phyloP scores from a whole-genome alignment of 2,329 filamentous ascomycete genomes.

The Bipolaris oryzae region DNA sequence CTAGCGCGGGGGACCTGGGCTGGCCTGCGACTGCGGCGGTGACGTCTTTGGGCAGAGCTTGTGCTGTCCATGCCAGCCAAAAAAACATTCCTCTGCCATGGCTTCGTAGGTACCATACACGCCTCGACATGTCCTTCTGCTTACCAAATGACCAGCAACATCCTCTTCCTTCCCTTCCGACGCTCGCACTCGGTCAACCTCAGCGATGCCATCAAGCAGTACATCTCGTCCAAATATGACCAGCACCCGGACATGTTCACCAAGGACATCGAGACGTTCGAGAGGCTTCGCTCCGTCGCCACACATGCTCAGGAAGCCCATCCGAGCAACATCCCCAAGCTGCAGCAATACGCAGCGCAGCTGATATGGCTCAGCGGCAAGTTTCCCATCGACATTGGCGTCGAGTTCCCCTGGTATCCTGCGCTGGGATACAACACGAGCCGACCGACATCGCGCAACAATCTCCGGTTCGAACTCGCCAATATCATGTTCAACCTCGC shows the following conservation, averaged over 20 bases:
- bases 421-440: slow-evolving; percentile 88
- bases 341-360: slow-evolving; percentile 92
- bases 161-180: slow-evolving; percentile 85
- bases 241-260: slow-evolving; percentile 98
- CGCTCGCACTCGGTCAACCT: slow-evolving; percentile 80
- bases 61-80: slow-evolving; percentile 24
- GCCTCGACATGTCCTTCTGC: background rate
- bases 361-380: slow-evolving; percentile 92
- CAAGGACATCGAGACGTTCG: slow-evolving; percentile 84
- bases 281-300: slow-evolving; percentile 82
- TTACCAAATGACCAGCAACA: slow-evolving; percentile 55
- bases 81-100: slow-evolving; percentile 23
- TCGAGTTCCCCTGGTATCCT: slow-evolving; percentile 96
- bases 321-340: slow-evolving; percentile 79
- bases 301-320: slow-evolving; percentile 89
- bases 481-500: slow-evolving; percentile 94
- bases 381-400: slow-evolving; percentile 94
- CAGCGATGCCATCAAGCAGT: slow-evolving; percentile 83
- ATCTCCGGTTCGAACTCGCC: slow-evolving; percentile 80
- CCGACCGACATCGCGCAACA: slow-evolving; percentile 70
- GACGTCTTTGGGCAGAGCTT: slow-evolving; percentile 31
- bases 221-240: slow-evolving; percentile 98
- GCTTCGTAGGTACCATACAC: slow-evolving; percentile 30
- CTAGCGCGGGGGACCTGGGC: slow-evolving; percentile 19
- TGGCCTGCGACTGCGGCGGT: slow-evolving; percentile 15